A percentile compares a stretch with the other conserved stretches of the same genome.
Conservation (phyloP, 306 rosid species). For the Casuarina cunninghamiana region DNA sequence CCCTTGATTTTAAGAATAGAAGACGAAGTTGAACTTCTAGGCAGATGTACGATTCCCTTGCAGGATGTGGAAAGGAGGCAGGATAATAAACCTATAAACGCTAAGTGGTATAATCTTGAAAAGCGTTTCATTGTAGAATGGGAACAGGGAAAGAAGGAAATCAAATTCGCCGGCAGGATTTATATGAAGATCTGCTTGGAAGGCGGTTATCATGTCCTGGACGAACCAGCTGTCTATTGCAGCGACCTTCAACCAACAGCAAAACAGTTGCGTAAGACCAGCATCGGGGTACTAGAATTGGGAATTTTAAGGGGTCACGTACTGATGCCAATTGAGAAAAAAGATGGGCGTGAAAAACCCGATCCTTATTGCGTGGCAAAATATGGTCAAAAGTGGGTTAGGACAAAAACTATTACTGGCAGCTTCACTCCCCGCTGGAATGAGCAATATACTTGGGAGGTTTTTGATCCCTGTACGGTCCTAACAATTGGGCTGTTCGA, state of each 20-base stretch:
- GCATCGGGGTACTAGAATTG: conserved; percentile 83
- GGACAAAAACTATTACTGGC: conserved; percentile 88
- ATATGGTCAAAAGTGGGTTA: conserved; percentile 93
- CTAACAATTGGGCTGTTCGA: conserved; percentile 89
- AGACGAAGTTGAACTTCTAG: conserved; percentile 76
- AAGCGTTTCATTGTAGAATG: conserved; percentile 68
- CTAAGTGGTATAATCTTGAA: conserved; percentile 75
- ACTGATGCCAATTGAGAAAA: conserved; percentile 83
- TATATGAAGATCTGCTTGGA: conserved; percentile 85
- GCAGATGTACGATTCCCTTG: conserved; percentile 64
- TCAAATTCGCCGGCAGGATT: conserved; percentile 81
- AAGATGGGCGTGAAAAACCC: conserved; percentile 74
- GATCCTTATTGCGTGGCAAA: conserved; percentile 95
- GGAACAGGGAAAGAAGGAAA: conserved; percentile 76
- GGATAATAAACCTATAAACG: conserved; percentile 77
- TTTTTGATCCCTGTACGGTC: conserved; percentile 93
- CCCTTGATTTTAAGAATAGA: conserved; percentile 80
- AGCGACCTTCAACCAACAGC: conserved; percentile 97
- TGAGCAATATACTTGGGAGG: conserved; percentile 97
- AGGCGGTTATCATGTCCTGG: conserved; percentile 93
- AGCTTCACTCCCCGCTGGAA: conserved; percentile 84
- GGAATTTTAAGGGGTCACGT: conserved; percentile 88
- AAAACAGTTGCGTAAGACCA: conserved; percentile 72
- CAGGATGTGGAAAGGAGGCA: conserved; percentile 56
- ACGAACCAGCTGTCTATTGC: conserved; percentile 89